A percentile compares a stretch with the other conserved stretches of the same genome.
phyloP scores from a whole-genome alignment of 495 filamentous ascomycete species.

The Penicillium paxilli region DNA sequence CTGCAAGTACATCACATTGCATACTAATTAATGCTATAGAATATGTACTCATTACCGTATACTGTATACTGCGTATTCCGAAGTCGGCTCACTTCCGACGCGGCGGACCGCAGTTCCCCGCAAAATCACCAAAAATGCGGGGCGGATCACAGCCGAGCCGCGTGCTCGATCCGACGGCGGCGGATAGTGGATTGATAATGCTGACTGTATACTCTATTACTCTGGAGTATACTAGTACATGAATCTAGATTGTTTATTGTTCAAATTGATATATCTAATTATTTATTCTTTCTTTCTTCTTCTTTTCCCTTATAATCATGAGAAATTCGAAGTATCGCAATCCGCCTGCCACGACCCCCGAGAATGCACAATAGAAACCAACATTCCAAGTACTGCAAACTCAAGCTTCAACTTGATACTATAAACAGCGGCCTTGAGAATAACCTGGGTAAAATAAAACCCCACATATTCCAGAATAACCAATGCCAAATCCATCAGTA shows the following conservation, averaged over 20 bases:
- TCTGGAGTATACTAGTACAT: too few species aligned
- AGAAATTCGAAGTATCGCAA: constrained; percentile 3
- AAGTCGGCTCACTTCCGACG: constrained; percentile 10
- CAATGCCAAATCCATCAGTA: constrained; percentile 44
- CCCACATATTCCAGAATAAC: constrained; percentile 46
- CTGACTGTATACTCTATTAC: too few species aligned
- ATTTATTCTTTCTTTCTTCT: background rate
- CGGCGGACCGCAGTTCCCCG: constrained; percentile 1
- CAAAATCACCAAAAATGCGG: background rate
- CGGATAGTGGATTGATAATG: background rate
- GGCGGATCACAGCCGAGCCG: constrained; percentile 9
- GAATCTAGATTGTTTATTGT: background rate
- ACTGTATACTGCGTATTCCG: too few species aligned
- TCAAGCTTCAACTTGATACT: constrained; percentile 57
- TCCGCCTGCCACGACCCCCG: constrained; percentile 6
- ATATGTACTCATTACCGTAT: too few species aligned
- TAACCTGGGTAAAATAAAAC: constrained; percentile 47
- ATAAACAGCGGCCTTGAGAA: constrained; percentile 50
- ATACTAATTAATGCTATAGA: too few species aligned
- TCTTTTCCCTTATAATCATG: background rate
- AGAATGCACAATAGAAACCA: constrained; percentile 31
- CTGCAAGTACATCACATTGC: too few species aligned
- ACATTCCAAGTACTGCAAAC: constrained; percentile 47
- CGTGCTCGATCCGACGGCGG: constrained; percentile 14
- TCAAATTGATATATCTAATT: background rate